phyloP scores from a whole-genome alignment of 2,329 filamentous ascomycete species.

The Aureobasidium sp. region DNA sequence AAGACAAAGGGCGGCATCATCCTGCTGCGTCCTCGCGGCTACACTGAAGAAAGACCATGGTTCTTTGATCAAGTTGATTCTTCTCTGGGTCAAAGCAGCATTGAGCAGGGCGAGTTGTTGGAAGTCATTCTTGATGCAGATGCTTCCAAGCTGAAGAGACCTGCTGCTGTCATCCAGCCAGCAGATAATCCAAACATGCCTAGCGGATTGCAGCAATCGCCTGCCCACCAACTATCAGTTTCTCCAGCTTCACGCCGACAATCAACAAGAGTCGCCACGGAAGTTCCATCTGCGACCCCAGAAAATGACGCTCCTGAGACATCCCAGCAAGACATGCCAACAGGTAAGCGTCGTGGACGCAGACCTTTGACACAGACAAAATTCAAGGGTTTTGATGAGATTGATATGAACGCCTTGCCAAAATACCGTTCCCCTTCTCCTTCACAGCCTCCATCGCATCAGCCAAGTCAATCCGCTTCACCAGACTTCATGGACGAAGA shows the following conservation, averaged over 20 bases:
- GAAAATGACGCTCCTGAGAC: neutral
- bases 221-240: neutral
- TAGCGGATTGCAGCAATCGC: neutral
- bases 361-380: slow-evolving; percentile 40
- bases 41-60: slow-evolving; percentile 34
- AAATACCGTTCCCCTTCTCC: slow-evolving; percentile 23
- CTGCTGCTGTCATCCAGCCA: slow-evolving; percentile 52
- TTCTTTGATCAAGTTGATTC: slow-evolving; percentile 60
- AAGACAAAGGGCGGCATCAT: slow-evolving; percentile 66
- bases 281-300: slow-evolving; percentile 3
- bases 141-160: slow-evolving; percentile 73
- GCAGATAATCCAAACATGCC: slow-evolving; percentile 1
- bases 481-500: slow-evolving; percentile 28
- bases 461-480: slow-evolving; percentile 28
- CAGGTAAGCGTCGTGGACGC: slow-evolving; percentile 7
- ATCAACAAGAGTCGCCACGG: neutral
- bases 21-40: slow-evolving; percentile 76
- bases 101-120: slow-evolving; percentile 92
- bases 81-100: slow-evolving; percentile 80
- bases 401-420: slow-evolving; percentile 36
- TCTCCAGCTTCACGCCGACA: slow-evolving; percentile 1
- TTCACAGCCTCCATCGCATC: slow-evolving; percentile 10
- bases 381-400: slow-evolving; percentile 64
- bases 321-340: neutral
- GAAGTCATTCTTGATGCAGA: slow-evolving; percentile 90